Conservation (phyloP, 192 early-diverging fungal genomes). For the Coemansia sp. region DNA sequence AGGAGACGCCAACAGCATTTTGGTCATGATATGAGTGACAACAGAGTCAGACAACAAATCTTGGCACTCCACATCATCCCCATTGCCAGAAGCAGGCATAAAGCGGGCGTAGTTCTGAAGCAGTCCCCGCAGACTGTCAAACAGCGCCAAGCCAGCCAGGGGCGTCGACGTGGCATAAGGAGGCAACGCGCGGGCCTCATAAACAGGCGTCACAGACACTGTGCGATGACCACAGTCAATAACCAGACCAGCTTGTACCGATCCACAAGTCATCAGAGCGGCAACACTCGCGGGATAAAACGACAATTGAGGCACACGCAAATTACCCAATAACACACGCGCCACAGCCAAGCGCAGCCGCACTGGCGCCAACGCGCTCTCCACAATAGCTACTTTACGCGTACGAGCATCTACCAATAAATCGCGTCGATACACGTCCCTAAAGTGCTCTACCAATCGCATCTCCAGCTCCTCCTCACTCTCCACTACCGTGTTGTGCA, state of each 20-base stretch:
- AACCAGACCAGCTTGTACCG: slow-evolving; percentile 72
- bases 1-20: slow-evolving; percentile 16
- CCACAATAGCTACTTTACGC: slow-evolving; percentile 81
- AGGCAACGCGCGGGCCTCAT: slow-evolving; percentile 29
- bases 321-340: slow-evolving; percentile 71
- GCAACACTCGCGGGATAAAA: slow-evolving; percentile 74
- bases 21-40: slow-evolving; percentile 10
- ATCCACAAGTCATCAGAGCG: slow-evolving; percentile 76
- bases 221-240: slow-evolving; percentile 84
- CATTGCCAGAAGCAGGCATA: neutral
- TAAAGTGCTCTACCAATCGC: slow-evolving; percentile 30
- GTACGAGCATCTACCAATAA: slow-evolving; percentile 81
- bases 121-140: slow-evolving; percentile 12
- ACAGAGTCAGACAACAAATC: slow-evolving; percentile 13
- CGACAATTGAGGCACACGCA: slow-evolving; percentile 80
- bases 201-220: slow-evolving; percentile 77
- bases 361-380: slow-evolving; percentile 72
- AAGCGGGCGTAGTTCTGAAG: slow-evolving; percentile 18
- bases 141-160: slow-evolving; percentile 21
- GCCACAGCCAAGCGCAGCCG: slow-evolving; percentile 69
- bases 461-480: slow-evolving; percentile 25
- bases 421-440: slow-evolving; percentile 46
- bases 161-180: slow-evolving; percentile 15
- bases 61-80: neutral
- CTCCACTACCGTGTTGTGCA: neutral